phyloP scores from a whole-genome alignment of 345 rosid species.

The Hevea brasiliensis region DNA sequence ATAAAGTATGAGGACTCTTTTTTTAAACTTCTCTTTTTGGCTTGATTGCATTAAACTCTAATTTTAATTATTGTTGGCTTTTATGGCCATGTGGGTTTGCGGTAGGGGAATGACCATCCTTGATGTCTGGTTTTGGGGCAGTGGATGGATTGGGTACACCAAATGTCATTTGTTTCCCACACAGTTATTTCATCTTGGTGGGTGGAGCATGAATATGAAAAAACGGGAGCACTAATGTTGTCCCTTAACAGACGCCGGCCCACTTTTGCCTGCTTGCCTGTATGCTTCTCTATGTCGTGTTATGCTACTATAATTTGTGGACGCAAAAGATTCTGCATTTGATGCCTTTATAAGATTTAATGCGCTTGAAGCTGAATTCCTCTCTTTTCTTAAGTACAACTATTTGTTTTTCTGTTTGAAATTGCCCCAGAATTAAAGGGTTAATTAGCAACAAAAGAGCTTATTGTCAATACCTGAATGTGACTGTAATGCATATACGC shows the following conservation, averaged over 20 bases:
- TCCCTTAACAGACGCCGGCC: background rate
- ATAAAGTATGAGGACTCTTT: background rate
- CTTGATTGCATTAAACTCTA: background rate
- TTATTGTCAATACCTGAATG: too few species aligned
- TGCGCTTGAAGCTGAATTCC: background rate
- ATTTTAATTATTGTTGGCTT: background rate
- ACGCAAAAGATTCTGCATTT: background rate
- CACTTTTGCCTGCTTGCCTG: background rate
- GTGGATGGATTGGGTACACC: background rate
- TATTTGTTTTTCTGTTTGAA: background rate
- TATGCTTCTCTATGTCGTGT: background rate
- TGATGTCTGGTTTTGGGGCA: background rate
- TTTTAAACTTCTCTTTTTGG: background rate
- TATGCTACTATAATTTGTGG: background rate
- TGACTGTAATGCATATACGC: too few species aligned
- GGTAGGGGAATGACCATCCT: background rate
- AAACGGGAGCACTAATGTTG: background rate
- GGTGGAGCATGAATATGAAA: background rate
- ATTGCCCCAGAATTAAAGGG: background rate
- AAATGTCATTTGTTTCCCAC: background rate
- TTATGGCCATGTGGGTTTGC: background rate
- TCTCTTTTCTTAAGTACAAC: background rate
- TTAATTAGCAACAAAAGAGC: too few species aligned
- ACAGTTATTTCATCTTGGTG: background rate
- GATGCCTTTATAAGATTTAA: background rate